These are phyloP conservation scores for Leucaena leucocephala DNA, from an alignment of 306 rosid genomes.

Conservation along the genomic window DNA sequence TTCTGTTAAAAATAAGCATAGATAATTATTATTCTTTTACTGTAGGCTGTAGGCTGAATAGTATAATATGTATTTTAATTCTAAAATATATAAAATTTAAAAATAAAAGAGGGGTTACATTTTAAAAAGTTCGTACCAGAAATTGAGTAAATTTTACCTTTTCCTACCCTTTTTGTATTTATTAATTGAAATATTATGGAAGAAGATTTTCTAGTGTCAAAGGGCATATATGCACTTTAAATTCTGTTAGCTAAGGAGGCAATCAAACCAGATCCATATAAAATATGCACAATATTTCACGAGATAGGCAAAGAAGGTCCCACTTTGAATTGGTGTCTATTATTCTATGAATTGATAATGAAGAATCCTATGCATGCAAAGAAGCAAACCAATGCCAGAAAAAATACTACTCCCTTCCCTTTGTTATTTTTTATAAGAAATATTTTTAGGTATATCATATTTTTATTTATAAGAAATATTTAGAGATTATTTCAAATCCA, in stretches of 20 bases:
- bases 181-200: neutral
- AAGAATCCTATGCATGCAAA: conserved; percentile 45
- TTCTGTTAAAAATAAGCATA: neutral
- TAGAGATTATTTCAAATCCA: too few relatives aligned
- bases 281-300: neutral
- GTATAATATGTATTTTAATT: neutral
- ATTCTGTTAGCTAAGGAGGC: conserved; percentile 14
- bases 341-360: neutral
- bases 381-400: neutral
- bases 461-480: too few relatives aligned
- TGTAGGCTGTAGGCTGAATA: neutral
- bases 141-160: neutral
- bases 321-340: conserved; percentile 31
- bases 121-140: neutral
- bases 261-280: conserved; percentile 1
- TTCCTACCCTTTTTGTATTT: neutral
- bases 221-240: neutral
- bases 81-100: too few relatives aligned
- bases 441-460: too few relatives aligned
- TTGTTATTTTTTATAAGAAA: too few relatives aligned
- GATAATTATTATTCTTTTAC: neutral
- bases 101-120: neutral
- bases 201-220: neutral
- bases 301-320: conserved; percentile 34
- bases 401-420: neutral